Evolutionary conservation across 164 flowering plant species (phyloP).

Genomic region (Pachysandra terminalis): DNA sequence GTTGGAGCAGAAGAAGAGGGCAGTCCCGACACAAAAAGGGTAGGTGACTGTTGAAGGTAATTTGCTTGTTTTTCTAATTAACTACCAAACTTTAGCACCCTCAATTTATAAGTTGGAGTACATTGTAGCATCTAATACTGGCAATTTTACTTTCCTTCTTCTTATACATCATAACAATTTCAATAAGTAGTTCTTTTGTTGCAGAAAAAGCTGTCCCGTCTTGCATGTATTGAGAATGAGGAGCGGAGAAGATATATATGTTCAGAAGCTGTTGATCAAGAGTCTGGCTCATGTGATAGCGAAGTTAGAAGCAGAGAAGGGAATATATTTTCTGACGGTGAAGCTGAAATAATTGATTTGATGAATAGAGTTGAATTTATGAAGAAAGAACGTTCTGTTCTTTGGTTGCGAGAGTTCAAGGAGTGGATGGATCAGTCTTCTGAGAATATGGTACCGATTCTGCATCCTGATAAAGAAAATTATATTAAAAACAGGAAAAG

Average conservation of each 20-base stretch:
- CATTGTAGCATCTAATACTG: too few relatives aligned
- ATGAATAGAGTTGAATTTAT: conserved; percentile 65
- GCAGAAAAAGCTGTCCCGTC: conserved; percentile 73
- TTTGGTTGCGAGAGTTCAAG: conserved; percentile 79
- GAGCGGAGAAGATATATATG: conserved; percentile 38
- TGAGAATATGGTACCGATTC: conserved; percentile 18
- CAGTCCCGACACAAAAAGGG: conserved; percentile 43
- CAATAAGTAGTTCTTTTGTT: conserved; percentile 8
- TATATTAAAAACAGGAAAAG: conserved; percentile 18
- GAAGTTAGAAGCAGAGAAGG: conserved; percentile 57
- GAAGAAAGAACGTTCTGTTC: conserved; percentile 80
- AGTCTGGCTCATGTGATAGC: conserved; percentile 57
- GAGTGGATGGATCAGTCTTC: conserved; percentile 74
- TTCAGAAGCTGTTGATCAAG: conserved; percentile 52
- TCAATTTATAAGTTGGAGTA: background rate
- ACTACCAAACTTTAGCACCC: background rate
- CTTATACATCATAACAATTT: background rate
- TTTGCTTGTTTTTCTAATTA: background rate
- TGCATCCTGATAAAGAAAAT: conserved; percentile 25
- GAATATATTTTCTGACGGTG: conserved; percentile 45
- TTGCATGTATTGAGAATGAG: conserved; percentile 71
- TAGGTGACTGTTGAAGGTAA: conserved; percentile 22
- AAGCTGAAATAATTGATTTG: conserved; percentile 66
- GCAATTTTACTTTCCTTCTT: conserved; percentile 2
- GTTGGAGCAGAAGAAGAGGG: conserved; percentile 44